Base-by-base conservation (phyloP, 2,329 filamentous ascomycete species). In the Colletotrichum tofieldiae region DNA sequence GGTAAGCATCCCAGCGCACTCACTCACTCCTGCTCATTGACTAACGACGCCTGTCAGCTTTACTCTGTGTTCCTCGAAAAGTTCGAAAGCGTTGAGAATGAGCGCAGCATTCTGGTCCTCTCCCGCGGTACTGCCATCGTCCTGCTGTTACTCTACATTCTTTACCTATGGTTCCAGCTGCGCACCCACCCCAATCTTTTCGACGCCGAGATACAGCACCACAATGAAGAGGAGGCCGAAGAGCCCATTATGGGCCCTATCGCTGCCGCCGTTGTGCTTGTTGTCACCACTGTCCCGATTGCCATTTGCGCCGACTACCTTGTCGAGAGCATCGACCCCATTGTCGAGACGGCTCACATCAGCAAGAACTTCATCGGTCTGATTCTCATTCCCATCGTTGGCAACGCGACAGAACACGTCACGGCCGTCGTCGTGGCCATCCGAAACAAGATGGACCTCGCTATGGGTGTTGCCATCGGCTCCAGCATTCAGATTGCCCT, bases 401-500 rank as follows among this genome's bases (percentile, higher is more conserved):
- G 93, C 54, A 95, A 95, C 77, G 93, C 93, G 2, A 93, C 93
- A 3, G 93, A 95, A 81, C 93, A 95, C 77, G 93, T 95, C 49
- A 95, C 93, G 1, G 93, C 93, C 26, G 92, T 94, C 23, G 92
- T 95, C 41, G 93, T 95, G 35, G 93, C 93, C 0, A 86, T 91
- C 74, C 93, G 94, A 81, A 89, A 95, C 83, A 95, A 93, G 85
- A 93, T 93, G 90, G 89, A 92, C 77, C 83, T 92, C 63, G 80
- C 93, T 39, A 93, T 96, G 85, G 92, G 93, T 51, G 93, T 96
- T 63, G 93, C 93, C 37, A 93, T 96, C 77, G 93, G 93, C 56
- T 94, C 92, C 72, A 94, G 92, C 80, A 91, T 96, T 79, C 93
- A 96, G 82, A 96, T 96, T 77, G 93, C 93, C 29, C 86, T 96